Conservation (phyloP, 768 basidiomycete species). For the Rubroboletus pulcherrimus region DNA sequence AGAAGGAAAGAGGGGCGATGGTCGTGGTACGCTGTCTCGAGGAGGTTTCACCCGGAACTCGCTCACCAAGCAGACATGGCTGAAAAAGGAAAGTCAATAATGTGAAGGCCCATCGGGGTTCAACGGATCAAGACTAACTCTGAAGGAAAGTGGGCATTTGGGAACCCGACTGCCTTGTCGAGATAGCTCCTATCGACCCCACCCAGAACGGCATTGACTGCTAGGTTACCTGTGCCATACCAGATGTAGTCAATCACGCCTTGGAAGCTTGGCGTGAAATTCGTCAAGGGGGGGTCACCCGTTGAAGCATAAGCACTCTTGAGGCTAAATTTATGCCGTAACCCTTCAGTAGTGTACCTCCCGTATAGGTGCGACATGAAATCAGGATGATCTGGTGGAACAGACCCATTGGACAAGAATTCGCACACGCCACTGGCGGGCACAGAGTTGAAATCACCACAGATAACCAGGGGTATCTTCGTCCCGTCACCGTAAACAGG, state of each 20-base stretch:
- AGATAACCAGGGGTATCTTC: conserved; percentile 88
- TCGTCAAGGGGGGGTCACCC: conserved; percentile 74
- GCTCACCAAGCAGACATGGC: conserved; percentile 67
- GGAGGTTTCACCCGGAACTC: conserved; percentile 82
- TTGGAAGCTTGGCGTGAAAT: conserved; percentile 83
- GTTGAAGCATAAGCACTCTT: conserved; percentile 76
- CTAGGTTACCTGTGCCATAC: conserved; percentile 72
- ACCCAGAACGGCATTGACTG: conserved; percentile 80
- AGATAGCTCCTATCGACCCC: conserved; percentile 84
- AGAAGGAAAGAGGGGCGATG: conserved; percentile 38
- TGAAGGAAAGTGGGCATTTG: conserved; percentile 93
- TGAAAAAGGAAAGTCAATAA: conserved; percentile 28
- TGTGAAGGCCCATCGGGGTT: conserved; percentile 1
- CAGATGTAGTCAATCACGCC: conserved; percentile 93
- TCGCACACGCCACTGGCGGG: conserved; percentile 89
- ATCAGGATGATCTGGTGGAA: conserved; percentile 77
- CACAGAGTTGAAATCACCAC: conserved; percentile 94
- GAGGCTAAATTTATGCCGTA: conserved; percentile 74
- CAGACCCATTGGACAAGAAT: conserved; percentile 70
- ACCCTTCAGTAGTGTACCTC: conserved; percentile 84
- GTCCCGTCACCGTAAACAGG: conserved; percentile 78
- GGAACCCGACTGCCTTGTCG: conserved; percentile 92
- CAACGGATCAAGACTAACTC: conserved; percentile 62
- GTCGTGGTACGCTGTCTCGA: conserved; percentile 40
- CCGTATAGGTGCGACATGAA: conserved; percentile 93